These are phyloP conservation scores for Epichloe scottii DNA, from an alignment of 2,329 filamentous ascomycete genomes.

Conservation along the genomic window DNA sequence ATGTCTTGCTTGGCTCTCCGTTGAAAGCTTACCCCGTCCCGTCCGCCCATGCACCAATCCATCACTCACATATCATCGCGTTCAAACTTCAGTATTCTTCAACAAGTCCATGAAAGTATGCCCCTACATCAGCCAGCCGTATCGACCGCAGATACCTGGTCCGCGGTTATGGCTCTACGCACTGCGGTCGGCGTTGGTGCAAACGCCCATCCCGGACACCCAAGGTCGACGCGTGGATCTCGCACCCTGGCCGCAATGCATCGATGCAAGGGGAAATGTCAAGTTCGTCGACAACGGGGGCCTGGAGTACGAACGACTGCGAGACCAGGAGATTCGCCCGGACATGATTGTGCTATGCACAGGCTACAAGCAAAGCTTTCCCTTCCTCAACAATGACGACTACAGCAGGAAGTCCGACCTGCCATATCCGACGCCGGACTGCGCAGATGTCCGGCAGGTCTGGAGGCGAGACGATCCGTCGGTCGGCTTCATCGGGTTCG, in stretches of 20 bases:
- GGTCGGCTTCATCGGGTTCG: conserved; percentile 32
- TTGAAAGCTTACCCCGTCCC: too few species aligned
- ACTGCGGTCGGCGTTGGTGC: conserved; percentile 22
- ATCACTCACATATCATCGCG: too few species aligned
- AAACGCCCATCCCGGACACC: conserved; percentile 21
- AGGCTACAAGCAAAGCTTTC: conserved; percentile 30
- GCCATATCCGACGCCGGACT: conserved; percentile 28
- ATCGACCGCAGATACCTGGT: conserved; percentile 15
- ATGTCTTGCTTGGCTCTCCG: too few species aligned
- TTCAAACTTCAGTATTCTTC: conserved; percentile 22
- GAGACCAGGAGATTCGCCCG: conserved; percentile 19
- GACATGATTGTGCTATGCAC: conserved; percentile 32
- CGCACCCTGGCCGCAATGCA: conserved; percentile 27
- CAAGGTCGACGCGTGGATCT: conserved; percentile 25
- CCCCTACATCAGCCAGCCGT: conserved; percentile 23
- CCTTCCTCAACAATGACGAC: conserved; percentile 18
- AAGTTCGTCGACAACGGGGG: conserved; percentile 21
- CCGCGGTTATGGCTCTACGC: conserved; percentile 10
- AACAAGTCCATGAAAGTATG: conserved; percentile 25
- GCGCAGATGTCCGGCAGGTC: conserved; percentile 37
- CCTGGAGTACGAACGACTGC: conserved; percentile 18
- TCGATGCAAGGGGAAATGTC: conserved; percentile 21
- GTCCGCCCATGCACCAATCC: too few species aligned
- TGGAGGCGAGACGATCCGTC: conserved; percentile 28
- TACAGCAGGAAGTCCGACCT: conserved; percentile 1